A percentile compares a stretch with the other conserved stretches of the same genome.
Evolutionary conservation across 1,284 basidiomycete species (phyloP).

Genomic region (Ganoderma boninense): DNA sequence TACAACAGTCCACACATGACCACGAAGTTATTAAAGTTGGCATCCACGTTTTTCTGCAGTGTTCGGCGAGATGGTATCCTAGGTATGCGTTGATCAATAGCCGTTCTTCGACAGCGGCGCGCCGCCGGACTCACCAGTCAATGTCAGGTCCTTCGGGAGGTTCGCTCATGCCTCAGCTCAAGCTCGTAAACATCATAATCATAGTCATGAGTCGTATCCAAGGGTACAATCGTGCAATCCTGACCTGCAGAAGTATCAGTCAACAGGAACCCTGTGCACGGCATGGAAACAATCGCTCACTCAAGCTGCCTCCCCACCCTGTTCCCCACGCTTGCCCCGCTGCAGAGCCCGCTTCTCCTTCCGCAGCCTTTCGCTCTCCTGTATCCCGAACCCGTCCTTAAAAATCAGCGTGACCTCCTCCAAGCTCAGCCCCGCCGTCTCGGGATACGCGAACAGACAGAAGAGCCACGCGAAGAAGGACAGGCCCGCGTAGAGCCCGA

Average conservation of each 20-base stretch:
- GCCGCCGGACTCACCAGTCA: no score
- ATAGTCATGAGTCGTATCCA: no score
- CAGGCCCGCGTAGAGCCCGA: conserved; percentile 82
- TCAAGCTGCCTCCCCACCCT: not conserved
- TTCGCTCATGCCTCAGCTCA: not conserved
- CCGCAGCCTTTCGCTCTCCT: conserved; percentile 58
- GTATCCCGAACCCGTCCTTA: conserved; percentile 64
- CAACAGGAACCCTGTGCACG: not conserved
- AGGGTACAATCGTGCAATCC: not conserved
- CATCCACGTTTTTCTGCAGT: no score
- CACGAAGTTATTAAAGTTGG: no score
- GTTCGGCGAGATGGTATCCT: no score
- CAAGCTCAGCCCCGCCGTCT: conserved; percentile 78
- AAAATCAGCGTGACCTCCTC: conserved; percentile 79
- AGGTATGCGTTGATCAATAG: no score
- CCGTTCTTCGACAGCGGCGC: no score
- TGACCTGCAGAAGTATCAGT: not conserved
- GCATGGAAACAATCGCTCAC: not conserved
- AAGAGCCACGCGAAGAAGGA: conserved; percentile 79
- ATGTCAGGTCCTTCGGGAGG: no score
- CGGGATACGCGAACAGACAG: conserved; percentile 76
- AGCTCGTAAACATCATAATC: not conserved
- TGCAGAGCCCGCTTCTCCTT: conserved; percentile 48
- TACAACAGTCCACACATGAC: no score
- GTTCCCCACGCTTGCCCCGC: conserved; percentile 12